phyloP scores from a whole-genome alignment of 2,329 filamentous ascomycete species.

The Aspergillus calidoustus region DNA sequence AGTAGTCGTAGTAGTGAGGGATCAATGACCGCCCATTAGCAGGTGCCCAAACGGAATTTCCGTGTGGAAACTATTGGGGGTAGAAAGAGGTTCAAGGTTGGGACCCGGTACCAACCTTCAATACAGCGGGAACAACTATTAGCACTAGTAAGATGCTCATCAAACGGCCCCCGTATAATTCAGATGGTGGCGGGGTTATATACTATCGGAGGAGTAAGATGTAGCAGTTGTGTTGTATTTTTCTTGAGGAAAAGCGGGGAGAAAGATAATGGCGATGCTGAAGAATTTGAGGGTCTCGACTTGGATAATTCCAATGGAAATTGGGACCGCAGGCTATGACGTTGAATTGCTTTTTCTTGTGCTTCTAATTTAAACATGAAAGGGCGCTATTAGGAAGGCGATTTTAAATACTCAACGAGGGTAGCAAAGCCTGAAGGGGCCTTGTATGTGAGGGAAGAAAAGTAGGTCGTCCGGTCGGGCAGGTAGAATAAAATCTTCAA shows the following conservation, averaged over 20 bases:
- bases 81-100: slow-evolving; percentile 1
- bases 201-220: background rate
- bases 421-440: background rate
- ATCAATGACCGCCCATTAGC: slow-evolving; percentile 11
- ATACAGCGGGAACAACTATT: too few relatives aligned
- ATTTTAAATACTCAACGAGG: background rate
- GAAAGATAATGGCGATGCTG: slow-evolving; percentile 13
- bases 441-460: background rate
- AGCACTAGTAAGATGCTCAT: background rate
- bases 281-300: slow-evolving; percentile 19
- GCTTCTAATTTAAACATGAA: background rate
- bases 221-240: background rate
- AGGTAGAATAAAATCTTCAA: background rate
- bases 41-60: slow-evolving; percentile 6
- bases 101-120: background rate
- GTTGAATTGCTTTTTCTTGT: slow-evolving; percentile 11
- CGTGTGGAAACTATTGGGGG: slow-evolving; percentile 1
- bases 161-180: background rate
- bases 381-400: background rate
- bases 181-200: background rate
- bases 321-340: slow-evolving; percentile 6
- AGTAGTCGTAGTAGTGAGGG: slow-evolving; percentile 10
- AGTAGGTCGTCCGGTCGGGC: slow-evolving; percentile 10
- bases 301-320: slow-evolving; percentile 14
- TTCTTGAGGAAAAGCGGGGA: slow-evolving; percentile 10